These are phyloP conservation scores for Eimeria maxima DNA, from an alignment of 169 alveolate species.

Conservation along the genomic window DNA sequence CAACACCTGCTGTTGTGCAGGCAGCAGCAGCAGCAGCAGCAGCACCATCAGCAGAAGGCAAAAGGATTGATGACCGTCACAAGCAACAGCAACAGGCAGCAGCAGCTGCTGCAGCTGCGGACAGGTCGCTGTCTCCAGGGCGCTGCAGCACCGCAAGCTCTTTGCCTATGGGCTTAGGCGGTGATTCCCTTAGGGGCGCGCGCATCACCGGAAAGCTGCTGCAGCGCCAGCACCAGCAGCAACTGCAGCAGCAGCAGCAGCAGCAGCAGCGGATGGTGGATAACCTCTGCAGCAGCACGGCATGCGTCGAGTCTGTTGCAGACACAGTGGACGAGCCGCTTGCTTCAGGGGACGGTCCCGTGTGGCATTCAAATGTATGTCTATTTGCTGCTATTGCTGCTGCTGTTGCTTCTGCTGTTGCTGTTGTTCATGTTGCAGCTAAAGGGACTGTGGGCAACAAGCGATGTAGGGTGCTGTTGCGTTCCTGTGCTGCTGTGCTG, in stretches of 20 bases:
- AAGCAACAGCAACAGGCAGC: not conserved
- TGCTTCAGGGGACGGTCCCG: slow-evolving; percentile 20
- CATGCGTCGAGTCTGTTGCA: slow-evolving; percentile 37
- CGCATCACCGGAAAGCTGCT: slow-evolving; percentile 68
- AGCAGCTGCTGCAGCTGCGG: not conserved
- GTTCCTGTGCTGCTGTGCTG: slow-evolving; percentile 11
- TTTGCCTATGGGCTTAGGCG: slow-evolving; percentile 15
- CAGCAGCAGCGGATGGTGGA: slow-evolving; percentile 44
- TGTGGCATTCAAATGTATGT: slow-evolving; percentile 23
- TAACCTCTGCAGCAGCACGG: slow-evolving; percentile 4
- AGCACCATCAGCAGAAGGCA: slow-evolving; percentile 12
- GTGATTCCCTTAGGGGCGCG: slow-evolving; percentile 8
- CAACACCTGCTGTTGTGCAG: not conserved
- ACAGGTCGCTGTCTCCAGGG: slow-evolving; percentile 50
- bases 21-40: slow-evolving; percentile 44
- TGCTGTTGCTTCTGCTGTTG: slow-evolving; percentile 15
- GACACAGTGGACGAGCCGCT: slow-evolving; percentile 22
- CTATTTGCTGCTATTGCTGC: slow-evolving; percentile 47
- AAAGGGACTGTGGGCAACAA: not conserved
- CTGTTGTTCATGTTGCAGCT: not conserved
- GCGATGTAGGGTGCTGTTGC: not conserved
- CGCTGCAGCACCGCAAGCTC: slow-evolving; percentile 70
- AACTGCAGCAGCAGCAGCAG: slow-evolving; percentile 49
- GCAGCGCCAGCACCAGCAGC: slow-evolving; percentile 69
- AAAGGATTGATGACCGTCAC: not conserved